Conservation (phyloP, 2,329 filamentous ascomycete genomes). For the Cryphonectria japonica region DNA sequence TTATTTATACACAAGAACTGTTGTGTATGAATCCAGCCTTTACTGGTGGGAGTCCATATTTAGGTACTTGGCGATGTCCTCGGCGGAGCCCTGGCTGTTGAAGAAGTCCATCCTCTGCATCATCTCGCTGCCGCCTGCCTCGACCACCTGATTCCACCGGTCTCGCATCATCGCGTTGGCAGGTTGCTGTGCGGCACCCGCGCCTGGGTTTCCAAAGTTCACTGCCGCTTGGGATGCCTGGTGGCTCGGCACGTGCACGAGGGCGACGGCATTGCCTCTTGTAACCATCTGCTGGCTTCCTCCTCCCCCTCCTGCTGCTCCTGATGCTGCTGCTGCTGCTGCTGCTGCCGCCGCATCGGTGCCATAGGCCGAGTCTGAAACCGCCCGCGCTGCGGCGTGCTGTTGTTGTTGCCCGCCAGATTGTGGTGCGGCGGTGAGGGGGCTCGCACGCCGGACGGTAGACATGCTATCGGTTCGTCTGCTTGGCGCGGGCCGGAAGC, state of each 20-base stretch:
- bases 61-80: constrained; percentile 21
- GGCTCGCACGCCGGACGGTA: constrained; percentile 14
- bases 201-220: constrained; percentile 2
- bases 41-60: constrained; percentile 27
- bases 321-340: neutral
- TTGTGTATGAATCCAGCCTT: neutral
- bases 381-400: neutral
- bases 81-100: constrained; percentile 12
- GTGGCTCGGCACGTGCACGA: constrained; percentile 13
- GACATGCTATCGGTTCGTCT: constrained; percentile 19
- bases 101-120: constrained; percentile 23
- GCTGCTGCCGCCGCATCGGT: constrained; percentile 4
- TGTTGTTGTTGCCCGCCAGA: neutral
- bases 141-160: constrained; percentile 19
- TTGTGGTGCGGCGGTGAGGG: constrained; percentile 4
- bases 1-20: neutral
- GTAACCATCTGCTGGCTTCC: neutral
- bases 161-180: constrained; percentile 10
- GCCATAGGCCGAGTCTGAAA: constrained; percentile 17
- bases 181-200: constrained; percentile 15
- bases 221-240: neutral
- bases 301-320: neutral
- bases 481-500: neutral
- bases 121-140: constrained; percentile 13
- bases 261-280: constrained; percentile 7